Base-by-base conservation (phyloP, 2,329 filamentous ascomycete species). In the Cercospora berteroae region DNA sequence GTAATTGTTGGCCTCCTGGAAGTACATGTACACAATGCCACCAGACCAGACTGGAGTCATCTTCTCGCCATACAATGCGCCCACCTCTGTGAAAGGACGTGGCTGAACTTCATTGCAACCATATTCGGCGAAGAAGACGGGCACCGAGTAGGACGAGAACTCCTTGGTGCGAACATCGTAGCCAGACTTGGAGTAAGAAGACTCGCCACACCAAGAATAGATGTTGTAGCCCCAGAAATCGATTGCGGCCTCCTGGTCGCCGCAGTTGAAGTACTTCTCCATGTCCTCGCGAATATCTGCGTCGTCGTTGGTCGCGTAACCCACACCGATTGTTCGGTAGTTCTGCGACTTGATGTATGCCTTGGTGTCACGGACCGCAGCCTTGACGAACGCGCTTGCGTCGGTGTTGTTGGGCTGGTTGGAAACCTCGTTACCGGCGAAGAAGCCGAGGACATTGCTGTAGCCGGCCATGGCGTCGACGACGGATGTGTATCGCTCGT, bases 181-280 rank as follows among this genome's bases (percentile, higher is more conserved):
- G 64, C 93, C 92, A 3, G 95, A 97, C 67, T 85, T 78, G 39
- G 84, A 77, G 83, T 90, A 95, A 75, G 84, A 88, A 77, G 92
- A 96, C 74, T 94, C 80, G 74, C 94, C 95, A 80, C 95, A 99
- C 95, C 95, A 99, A 63, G 94, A 96, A 87, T 99, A 99, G 83
- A 98, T 97, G 86, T 99, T 99, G 90, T 98, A 98, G 67, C 95
- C 95, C 92, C 94, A 99, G 85, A 96, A 98, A 82, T 99, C 95
- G 72, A 98, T 97, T 69, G 90, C 80, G 77, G 82, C 81, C 8
- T 84, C 82, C 36, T 84, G 78, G 69, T 87, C 80, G 68, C 94
- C 92, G 78, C 95, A 99, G 86, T 97, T 94, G 84, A 99, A 97
- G 87, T 96, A 99, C 78, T 93, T 83, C 73, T 93, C 92, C 77